A percentile compares a stretch with the other conserved stretches of the same genome.
phyloP scores from a whole-genome alignment of 352 stramenopile genomes.

The Globisporangium polare region DNA sequence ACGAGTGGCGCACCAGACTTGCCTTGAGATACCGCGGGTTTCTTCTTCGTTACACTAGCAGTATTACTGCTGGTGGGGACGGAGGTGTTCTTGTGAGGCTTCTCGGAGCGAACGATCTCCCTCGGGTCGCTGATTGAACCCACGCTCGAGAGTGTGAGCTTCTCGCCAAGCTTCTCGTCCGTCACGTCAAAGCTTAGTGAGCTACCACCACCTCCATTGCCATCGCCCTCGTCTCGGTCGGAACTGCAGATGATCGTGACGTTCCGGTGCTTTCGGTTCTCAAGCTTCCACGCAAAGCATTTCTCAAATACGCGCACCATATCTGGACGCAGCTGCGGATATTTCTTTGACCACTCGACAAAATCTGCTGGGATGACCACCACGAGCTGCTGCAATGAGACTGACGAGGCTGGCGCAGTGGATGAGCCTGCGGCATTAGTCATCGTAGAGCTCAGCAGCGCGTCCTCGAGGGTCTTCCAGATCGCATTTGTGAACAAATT shows the following conservation, averaged over 20 bases:
- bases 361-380: constrained; percentile 51
- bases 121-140: constrained; percentile 49
- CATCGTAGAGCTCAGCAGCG: constrained; percentile 18
- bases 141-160: constrained; percentile 38
- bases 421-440: background rate
- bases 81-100: constrained; percentile 8
- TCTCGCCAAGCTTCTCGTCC: constrained; percentile 61
- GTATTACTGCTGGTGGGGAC: constrained; percentile 20
- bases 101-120: constrained; percentile 13
- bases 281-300: constrained; percentile 63
- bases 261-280: constrained; percentile 24
- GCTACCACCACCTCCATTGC: constrained; percentile 9
- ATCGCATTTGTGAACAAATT: constrained; percentile 47
- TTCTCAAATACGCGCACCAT: constrained; percentile 60
- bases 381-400: constrained; percentile 48
- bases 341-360: constrained; percentile 28
- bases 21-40: background rate
- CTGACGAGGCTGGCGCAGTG: constrained; percentile 2
- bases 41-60: constrained; percentile 2
- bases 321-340: constrained; percentile 34
- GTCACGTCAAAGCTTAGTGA: constrained; percentile 49
- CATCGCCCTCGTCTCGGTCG: constrained; percentile 3
- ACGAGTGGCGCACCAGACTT: background rate
- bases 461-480: constrained; percentile 65
- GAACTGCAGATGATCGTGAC: constrained; percentile 42